Base-by-base conservation (phyloP, 1,284 basidiomycete species). In the Leccinum subrobustum region DNA sequence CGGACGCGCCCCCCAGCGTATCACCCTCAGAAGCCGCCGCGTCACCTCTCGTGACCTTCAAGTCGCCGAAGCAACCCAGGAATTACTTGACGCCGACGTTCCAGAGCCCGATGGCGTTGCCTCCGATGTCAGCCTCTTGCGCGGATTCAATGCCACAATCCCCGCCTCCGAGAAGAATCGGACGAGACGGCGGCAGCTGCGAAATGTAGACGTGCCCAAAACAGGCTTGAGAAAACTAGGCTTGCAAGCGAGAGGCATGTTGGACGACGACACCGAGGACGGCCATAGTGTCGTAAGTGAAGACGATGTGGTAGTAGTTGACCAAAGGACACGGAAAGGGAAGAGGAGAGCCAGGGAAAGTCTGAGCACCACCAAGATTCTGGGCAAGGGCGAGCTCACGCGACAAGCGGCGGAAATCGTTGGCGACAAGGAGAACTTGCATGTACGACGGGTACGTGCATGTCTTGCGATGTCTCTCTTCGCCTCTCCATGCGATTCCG, bases 101-200 rank as follows among this genome's bases (percentile, higher is more conserved):
- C 89, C 91, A 8, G 88, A 88, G 64, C 83, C 81, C 6, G 83
- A 84, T 25, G 84, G 83, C 42, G 79, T 85, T 25, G 84, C 84
- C 6, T 81, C 81, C 33, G 82, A 86, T 68, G 87, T 93, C 57
- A 89, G 89, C 69, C 79, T 97, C 29, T 79, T 95, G 47, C 85
- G 89, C 50, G 95, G 95, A 0, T 97, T 96, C 75, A 89, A 92
- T 66, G 95, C 95, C 31, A 96, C 95, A 2, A 91, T 96, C 55
- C 95, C 95, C 8, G 92, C 89, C 69, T 86, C 93, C 31, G 89
- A 94, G 69, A 82, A 87, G 67, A 83, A 91, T 57, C 88, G 91
- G 61, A 80, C 85, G 18, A 80, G 93, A 62, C 77, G 95, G 60
- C 76, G 93, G 58, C 87, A 92, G 73, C 85, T 91, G 71, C 81